Evolutionary conservation across 108 stramenopile species (phyloP).

Genomic region (Tribonema minus): DNA sequence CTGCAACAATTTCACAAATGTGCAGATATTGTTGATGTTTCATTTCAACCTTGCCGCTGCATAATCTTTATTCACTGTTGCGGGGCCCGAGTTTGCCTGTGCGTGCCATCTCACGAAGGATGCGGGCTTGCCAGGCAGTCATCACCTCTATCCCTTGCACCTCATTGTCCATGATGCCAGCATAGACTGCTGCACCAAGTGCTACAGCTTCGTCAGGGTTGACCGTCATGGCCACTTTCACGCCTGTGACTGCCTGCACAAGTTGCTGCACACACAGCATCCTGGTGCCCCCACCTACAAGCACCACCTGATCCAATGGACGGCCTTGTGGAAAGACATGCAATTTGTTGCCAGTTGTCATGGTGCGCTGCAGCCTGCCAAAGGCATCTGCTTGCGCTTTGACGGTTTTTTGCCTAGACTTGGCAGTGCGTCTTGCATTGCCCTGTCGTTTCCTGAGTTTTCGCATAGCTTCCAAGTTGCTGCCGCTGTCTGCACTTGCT

Average conservation of each 20-base stretch:
- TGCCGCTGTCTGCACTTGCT: no score
- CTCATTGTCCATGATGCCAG: slow-evolving; percentile 39
- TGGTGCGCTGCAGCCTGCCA: no score
- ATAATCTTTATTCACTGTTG: neutral
- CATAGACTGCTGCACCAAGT: slow-evolving; percentile 27
- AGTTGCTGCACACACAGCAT: slow-evolving; percentile 42
- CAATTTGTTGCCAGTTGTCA: no score
- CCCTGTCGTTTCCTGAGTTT: no score
- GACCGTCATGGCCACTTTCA: slow-evolving; percentile 8
- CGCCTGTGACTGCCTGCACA: slow-evolving; percentile 25
- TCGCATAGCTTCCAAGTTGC: no score
- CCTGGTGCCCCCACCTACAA: slow-evolving; percentile 38
- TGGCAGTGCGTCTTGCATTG: no score
- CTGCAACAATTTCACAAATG: no score
- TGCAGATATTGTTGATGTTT: no score
- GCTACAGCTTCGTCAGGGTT: slow-evolving; percentile 39
- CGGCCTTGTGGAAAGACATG: no score
- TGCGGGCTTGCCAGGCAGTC: slow-evolving; percentile 28
- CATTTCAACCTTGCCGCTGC: no score
- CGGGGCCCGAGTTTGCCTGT: neutral
- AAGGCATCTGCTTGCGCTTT: no score
- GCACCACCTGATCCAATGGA: slow-evolving; percentile 27
- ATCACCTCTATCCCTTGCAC: slow-evolving; percentile 34
- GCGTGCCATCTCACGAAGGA: slow-evolving; percentile 20
- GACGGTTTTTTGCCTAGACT: no score